Conservation (phyloP, 192 early-diverging fungal genomes). For the Dissophora ornata region DNA sequence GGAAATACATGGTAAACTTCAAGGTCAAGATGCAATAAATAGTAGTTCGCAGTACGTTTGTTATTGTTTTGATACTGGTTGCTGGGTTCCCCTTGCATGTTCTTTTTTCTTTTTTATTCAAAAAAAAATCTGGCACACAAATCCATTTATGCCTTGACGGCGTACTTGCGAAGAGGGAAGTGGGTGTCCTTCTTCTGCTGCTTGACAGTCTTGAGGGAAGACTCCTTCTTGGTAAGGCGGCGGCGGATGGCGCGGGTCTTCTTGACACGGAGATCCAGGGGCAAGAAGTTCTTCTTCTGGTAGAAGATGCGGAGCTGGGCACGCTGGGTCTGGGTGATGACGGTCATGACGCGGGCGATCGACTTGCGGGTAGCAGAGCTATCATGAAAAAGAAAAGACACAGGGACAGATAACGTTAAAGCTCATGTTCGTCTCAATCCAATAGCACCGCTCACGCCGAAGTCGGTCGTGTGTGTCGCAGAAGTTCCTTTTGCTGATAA, state of each 20-base stretch:
- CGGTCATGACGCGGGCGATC: conserved; percentile 95
- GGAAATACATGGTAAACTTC: no score
- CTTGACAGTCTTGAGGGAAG: conserved; percentile 84
- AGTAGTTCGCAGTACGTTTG: no score
- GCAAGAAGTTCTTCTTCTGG: conserved; percentile 94
- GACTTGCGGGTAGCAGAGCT: conserved; percentile 91
- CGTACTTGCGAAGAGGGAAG: conserved; percentile 95
- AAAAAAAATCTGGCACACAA: conserved; percentile 3
- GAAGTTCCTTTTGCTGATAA: no score
- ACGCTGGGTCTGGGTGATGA: conserved; percentile 93
- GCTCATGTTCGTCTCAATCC: no score
- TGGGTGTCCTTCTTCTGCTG: conserved; percentile 89
- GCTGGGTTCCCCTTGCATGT: conserved; percentile 1
- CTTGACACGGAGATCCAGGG: conserved; percentile 97
- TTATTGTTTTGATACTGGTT: neutral
- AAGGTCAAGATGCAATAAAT: no score
- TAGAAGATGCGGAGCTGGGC: conserved; percentile 90
- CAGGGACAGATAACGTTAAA: no score
- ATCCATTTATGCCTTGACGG: conserved; percentile 80
- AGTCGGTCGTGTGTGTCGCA: no score
- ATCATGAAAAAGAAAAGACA: neutral
- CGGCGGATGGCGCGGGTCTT: conserved; percentile 99
- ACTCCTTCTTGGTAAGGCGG: conserved; percentile 87
- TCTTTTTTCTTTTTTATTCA: conserved; percentile 22
- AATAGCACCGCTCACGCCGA: no score